These are phyloP conservation scores for Firmiana major DNA, from an alignment of 345 rosid species.

Conservation along the genomic window DNA sequence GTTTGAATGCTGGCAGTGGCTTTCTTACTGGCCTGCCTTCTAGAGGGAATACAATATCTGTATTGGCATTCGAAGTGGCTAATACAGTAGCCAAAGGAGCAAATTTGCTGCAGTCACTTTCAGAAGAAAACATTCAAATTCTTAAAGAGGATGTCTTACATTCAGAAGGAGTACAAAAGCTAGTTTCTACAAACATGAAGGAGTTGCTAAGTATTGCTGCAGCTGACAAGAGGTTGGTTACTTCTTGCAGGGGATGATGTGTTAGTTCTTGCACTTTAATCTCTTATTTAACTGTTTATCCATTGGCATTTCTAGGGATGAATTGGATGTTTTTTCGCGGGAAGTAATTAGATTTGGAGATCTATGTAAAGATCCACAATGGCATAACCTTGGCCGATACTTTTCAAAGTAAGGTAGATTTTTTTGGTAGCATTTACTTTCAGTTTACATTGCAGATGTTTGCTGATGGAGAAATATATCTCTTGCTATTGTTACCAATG, in stretches of 20 bases:
- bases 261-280: background rate
- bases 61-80: slow-evolving; percentile 90
- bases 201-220: slow-evolving; percentile 78
- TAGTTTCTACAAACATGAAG: slow-evolving; percentile 61
- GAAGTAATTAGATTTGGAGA: slow-evolving; percentile 92
- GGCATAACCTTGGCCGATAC: slow-evolving; percentile 79
- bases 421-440: background rate
- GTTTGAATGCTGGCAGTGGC: slow-evolving; percentile 54
- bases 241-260: background rate
- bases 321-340: slow-evolving; percentile 62
- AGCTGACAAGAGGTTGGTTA: slow-evolving; percentile 77
- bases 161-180: slow-evolving; percentile 60
- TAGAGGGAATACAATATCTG: slow-evolving; percentile 49
- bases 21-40: slow-evolving; percentile 49
- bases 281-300: slow-evolving; percentile 11
- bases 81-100: slow-evolving; percentile 83
- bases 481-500: slow-evolving; percentile 25
- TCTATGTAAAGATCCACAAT: slow-evolving; percentile 76
- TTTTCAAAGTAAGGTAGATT: slow-evolving; percentile 57
- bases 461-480: slow-evolving; percentile 12
- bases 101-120: slow-evolving; percentile 64
- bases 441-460: slow-evolving; percentile 1
- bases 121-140: slow-evolving; percentile 51
- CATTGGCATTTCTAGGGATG: slow-evolving; percentile 53
- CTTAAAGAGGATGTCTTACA: slow-evolving; percentile 59